These are phyloP conservation scores for Podila epigama DNA, from an alignment of 192 early-diverging fungal genomes.

Conservation along the genomic window DNA sequence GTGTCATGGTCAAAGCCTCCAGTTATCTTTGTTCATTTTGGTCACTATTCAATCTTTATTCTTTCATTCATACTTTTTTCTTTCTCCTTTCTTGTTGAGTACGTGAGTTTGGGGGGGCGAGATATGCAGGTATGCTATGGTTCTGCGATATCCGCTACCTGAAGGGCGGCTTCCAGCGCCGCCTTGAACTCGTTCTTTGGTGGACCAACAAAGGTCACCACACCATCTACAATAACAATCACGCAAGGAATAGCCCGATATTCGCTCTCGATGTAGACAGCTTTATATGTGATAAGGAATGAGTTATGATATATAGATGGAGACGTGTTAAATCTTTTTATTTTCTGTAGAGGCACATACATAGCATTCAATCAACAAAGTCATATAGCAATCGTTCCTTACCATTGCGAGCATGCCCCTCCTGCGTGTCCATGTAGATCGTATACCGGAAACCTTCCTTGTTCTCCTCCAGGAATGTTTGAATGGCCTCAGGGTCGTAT, in stretches of 20 bases:
- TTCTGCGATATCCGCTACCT: too few species aligned
- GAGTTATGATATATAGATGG: neutral
- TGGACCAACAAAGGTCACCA: slow-evolving; percentile 19
- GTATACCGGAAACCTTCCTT: slow-evolving; percentile 25
- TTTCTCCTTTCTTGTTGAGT: too few species aligned
- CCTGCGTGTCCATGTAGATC: slow-evolving; percentile 16
- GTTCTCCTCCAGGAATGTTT: slow-evolving; percentile 20
- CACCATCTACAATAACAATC: slow-evolving; percentile 16
- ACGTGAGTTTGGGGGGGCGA: too few species aligned
- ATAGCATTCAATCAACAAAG: neutral
- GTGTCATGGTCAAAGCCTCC: too few species aligned
- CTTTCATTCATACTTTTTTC: too few species aligned
- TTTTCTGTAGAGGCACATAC: neutral
- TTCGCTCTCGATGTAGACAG: slow-evolving; percentile 16
- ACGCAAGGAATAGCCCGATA: slow-evolving; percentile 35
- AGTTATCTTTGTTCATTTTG: too few species aligned
- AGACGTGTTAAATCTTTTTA: neutral
- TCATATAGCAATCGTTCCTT: neutral
- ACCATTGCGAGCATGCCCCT: slow-evolving; percentile 18
- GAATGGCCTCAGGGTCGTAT: neutral
- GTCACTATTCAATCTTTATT: too few species aligned
- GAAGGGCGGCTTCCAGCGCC: slow-evolving; percentile 8
- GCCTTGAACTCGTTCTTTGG: slow-evolving; percentile 2
- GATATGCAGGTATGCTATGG: too few species aligned
- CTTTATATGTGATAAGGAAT: slow-evolving; percentile 12